Conservation (phyloP, 2,329 filamentous ascomycete species). For the Botryotinia convoluta region DNA sequence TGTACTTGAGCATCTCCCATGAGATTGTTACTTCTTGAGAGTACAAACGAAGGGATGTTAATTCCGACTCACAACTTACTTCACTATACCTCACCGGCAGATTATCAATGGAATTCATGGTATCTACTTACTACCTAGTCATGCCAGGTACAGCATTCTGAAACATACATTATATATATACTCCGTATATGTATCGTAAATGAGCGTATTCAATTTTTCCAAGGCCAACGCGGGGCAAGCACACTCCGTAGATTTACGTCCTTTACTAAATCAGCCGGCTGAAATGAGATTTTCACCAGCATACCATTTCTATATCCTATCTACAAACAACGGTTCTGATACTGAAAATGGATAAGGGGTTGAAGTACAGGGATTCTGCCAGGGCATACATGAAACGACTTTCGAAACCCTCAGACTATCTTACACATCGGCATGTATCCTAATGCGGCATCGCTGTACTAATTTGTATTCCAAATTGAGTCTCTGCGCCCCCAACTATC, state of each 20-base stretch:
- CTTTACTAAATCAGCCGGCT: background rate
- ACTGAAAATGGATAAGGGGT: background rate
- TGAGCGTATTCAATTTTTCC: background rate
- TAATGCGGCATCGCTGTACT: background rate
- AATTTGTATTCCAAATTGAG: background rate
- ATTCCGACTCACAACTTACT: background rate
- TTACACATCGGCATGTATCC: background rate
- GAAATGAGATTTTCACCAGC: background rate
- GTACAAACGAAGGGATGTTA: background rate
- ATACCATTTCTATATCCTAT: background rate
- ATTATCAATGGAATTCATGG: background rate
- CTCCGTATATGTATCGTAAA: background rate
- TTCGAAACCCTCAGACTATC: conserved; percentile 1
- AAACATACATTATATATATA: background rate
- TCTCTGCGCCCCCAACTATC: background rate
- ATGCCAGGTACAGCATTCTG: background rate
- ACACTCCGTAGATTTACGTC: background rate
- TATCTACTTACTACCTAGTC: background rate
- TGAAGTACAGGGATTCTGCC: background rate
- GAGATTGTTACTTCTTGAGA: background rate
- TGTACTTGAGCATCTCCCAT: background rate
- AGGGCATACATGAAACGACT: background rate
- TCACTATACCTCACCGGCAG: background rate
- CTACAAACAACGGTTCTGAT: conserved; percentile 4
- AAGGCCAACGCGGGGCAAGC: background rate